Base-by-base conservation (phyloP, 495 filamentous ascomycete species). In the Podospora conica region DNA sequence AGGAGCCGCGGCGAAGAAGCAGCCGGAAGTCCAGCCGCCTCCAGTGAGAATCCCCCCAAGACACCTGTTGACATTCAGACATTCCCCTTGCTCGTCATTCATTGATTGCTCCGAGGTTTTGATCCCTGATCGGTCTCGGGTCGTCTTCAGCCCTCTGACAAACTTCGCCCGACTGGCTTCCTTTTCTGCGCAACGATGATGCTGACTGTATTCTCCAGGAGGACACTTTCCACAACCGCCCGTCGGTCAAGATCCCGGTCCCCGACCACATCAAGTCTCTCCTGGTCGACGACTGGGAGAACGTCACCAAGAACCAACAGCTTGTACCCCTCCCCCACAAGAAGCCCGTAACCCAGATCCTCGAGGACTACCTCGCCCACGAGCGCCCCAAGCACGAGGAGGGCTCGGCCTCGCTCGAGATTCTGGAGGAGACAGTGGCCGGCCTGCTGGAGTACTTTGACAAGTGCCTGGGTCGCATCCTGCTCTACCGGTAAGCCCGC, bases 251-350 rank as follows among this genome's bases (percentile, higher is more conserved):
- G 61, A 86, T 98, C 60, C 80, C 86, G 55, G 86, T 91, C 54
- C 91, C 95, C 3, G 95, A 98, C 72, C 85, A 88, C 60, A 78
- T 98, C 59, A 97, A 97, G 78, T 88, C 89, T 20, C 80, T 95
- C 55, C 87, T 98, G 3, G 95, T 98, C 53, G 95, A 98, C 71
- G 95, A 98, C 79, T 98, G 95, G 95, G 95, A 98, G 77, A 96
- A 96, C 70, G 86, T 97, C 59, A 98, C 95, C 58, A 98, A 98
- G 82, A 92, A 93, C 72, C 85, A 89, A 67, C 89, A 91, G 70
- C 87, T 97, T 3, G 91, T 97, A 18, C 86, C 88, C 0, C 82
- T 98, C 10, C 95, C 95, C 0, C 85, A 90, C n/a, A 79, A 83
- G 23, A 82, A 87, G 59, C 87, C 91, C 2, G 91, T 93, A 61